Evolutionary conservation across 345 rosid species (phyloP).

Genomic region (Ailanthus altissimus): DNA sequence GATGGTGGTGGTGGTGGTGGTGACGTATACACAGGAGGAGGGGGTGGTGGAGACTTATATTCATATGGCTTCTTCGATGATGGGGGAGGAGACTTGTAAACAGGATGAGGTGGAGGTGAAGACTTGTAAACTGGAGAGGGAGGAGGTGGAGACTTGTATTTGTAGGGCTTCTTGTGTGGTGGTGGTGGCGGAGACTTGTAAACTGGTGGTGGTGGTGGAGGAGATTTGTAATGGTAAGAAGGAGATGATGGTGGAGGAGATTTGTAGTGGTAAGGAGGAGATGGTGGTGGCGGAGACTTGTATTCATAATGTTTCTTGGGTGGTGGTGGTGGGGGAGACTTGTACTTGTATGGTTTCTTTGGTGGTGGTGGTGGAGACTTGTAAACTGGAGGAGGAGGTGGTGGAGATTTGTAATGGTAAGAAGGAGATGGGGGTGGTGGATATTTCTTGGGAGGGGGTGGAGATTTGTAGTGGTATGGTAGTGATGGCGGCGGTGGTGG

Average conservation of each 20-base stretch:
- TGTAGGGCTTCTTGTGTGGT: background rate
- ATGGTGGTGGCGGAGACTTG: constrained; percentile 29
- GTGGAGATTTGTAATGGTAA: background rate
- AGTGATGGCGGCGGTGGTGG: constrained; percentile 28
- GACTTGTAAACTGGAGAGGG: too few species aligned
- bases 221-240: constrained; percentile 21
- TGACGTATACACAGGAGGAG: too few species aligned
- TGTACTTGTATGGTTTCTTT: background rate
- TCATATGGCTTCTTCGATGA: too few species aligned
- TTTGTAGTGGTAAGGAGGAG: constrained; percentile 25
- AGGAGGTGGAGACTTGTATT: background rate
- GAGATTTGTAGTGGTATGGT: constrained; percentile 17
- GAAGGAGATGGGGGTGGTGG: constrained; percentile 8
- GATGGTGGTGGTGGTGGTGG: too few species aligned
- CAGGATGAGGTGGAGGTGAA: too few species aligned
- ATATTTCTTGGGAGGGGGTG: constrained; percentile 14
- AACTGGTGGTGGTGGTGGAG: constrained; percentile 20
- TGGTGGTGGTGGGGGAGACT: constrained; percentile 28
- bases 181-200: constrained; percentile 34
- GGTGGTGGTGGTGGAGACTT: constrained; percentile 25
- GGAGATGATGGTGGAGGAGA: too few species aligned
- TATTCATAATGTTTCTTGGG: constrained; percentile 7
- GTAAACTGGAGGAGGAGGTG: constrained; percentile 21
- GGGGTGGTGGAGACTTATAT: too few species aligned
- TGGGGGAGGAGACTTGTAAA: too few species aligned